phyloP scores from a whole-genome alignment of 2,329 filamentous ascomycete genomes.

The Diaporthe caulivora region DNA sequence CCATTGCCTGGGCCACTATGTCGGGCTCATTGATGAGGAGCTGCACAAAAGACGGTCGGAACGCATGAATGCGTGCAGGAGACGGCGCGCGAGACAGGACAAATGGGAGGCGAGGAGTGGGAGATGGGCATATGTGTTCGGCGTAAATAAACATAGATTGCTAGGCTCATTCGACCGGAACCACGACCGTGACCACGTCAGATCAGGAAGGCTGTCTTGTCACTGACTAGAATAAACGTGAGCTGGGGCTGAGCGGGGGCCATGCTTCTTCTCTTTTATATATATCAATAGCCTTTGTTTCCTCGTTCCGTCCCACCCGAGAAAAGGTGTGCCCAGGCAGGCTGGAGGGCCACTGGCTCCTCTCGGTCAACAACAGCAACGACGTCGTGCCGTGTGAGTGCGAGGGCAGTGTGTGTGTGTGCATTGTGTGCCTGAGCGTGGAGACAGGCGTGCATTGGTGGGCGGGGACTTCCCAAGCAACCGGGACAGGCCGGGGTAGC shows the following conservation, averaged over 20 bases:
- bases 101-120: slow-evolving; percentile 10
- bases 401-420: neutral
- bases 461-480: slow-evolving; percentile 26
- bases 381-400: slow-evolving; percentile 18
- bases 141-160: slow-evolving; percentile 17
- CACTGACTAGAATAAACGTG: neutral
- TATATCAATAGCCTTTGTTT: neutral
- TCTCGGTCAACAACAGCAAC: slow-evolving; percentile 21
- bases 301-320: slow-evolving; percentile 22
- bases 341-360: neutral
- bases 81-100: slow-evolving; percentile 1
- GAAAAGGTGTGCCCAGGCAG: neutral
- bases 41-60: neutral
- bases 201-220: neutral
- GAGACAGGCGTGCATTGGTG: slow-evolving; percentile 24
- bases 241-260: neutral
- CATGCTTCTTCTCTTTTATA: neutral
- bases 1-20: slow-evolving; percentile 26
- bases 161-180: slow-evolving; percentile 5
- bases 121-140: slow-evolving; percentile 24
- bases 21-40: neutral
- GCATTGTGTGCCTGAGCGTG: slow-evolving; percentile 7
- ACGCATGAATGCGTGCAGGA: slow-evolving; percentile 22
- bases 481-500: slow-evolving; percentile 30
- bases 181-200: slow-evolving; percentile 24